Evolutionary conservation across 2,329 filamentous ascomycete genomes (phyloP).

Genomic region (Pseudogymnoascus sp.): DNA sequence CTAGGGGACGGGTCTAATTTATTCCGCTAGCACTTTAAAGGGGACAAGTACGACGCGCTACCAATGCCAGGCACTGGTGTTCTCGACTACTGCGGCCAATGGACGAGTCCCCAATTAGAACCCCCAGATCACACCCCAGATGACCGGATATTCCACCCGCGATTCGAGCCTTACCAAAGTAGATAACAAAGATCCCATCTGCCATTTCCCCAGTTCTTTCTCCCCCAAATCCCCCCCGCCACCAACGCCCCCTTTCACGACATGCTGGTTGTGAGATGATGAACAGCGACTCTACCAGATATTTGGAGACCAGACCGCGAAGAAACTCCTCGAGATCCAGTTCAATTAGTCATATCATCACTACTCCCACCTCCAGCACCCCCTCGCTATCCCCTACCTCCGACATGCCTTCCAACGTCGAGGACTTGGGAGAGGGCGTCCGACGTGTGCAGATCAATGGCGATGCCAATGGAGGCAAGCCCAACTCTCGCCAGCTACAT

Average conservation of each 20-base stretch:
- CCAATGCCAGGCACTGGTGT: background rate
- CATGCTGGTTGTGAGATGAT: slow-evolving; percentile 1
- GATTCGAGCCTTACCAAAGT: background rate
- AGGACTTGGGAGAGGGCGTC: background rate
- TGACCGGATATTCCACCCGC: background rate
- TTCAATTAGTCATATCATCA: slow-evolving; percentile 4
- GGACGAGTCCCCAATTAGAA: background rate
- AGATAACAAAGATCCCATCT: background rate
- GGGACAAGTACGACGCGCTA: background rate
- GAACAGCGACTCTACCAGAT: background rate
- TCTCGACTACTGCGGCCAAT: background rate
- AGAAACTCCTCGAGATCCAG: slow-evolving; percentile 3
- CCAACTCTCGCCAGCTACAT: background rate
- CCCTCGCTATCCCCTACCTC: slow-evolving; percentile 2
- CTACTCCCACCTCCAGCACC: background rate
- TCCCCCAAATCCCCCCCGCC: background rate
- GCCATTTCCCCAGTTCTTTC: background rate
- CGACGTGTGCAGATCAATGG: slow-evolving; percentile 19
- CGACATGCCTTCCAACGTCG: slow-evolving; percentile 5
- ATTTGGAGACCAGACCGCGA: background rate
- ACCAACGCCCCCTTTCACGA: background rate
- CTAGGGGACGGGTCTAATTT: background rate
- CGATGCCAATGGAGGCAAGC: slow-evolving; percentile 13
- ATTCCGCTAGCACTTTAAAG: background rate
- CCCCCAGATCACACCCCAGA: background rate